These are phyloP conservation scores for Trypanosoma brucei DNA, from an alignment of 208 protist species.

Conservation along the genomic window DNA sequence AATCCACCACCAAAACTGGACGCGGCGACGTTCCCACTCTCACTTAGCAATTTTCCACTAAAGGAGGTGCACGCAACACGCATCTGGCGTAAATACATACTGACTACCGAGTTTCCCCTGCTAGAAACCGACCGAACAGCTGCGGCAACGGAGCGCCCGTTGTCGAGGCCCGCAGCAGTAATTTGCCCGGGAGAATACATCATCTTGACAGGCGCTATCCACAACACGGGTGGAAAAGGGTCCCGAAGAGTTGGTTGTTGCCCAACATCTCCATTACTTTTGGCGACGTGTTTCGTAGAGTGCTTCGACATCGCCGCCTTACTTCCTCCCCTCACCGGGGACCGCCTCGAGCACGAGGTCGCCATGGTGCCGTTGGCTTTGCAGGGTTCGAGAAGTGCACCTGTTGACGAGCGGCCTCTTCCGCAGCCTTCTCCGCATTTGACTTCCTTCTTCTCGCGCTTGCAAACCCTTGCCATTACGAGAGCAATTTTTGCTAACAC, in stretches of 20 bases:
- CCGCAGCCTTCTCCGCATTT: too few relatives aligned
- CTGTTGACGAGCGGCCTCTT: too few relatives aligned
- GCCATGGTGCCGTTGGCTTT: background rate
- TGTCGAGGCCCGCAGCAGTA: background rate
- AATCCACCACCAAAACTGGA: background rate
- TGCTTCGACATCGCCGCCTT: background rate
- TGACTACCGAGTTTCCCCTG: background rate
- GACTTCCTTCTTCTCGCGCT: too few relatives aligned
- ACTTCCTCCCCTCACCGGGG: background rate
- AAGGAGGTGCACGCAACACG: conserved; percentile 7
- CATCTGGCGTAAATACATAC: conserved; percentile 15
- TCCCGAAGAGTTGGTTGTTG: background rate
- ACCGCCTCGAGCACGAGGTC: background rate
- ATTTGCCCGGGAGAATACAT: conserved; percentile 3
- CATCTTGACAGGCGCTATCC: conserved; percentile 4
- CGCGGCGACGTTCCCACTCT: background rate
- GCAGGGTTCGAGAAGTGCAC: background rate
- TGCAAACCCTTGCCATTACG: too few relatives aligned
- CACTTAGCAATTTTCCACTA: conserved; percentile 3
- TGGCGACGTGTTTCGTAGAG: background rate
- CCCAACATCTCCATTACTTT: background rate
- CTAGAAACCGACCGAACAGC: background rate
- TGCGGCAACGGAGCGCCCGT: background rate
- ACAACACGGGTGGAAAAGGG: conserved; percentile 7
- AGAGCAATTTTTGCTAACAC: too few relatives aligned